A percentile compares a stretch with the other conserved stretches of the same genome.
phyloP scores from a whole-genome alignment of 768 basidiomycete genomes.

The Mycena epipterygia region DNA sequence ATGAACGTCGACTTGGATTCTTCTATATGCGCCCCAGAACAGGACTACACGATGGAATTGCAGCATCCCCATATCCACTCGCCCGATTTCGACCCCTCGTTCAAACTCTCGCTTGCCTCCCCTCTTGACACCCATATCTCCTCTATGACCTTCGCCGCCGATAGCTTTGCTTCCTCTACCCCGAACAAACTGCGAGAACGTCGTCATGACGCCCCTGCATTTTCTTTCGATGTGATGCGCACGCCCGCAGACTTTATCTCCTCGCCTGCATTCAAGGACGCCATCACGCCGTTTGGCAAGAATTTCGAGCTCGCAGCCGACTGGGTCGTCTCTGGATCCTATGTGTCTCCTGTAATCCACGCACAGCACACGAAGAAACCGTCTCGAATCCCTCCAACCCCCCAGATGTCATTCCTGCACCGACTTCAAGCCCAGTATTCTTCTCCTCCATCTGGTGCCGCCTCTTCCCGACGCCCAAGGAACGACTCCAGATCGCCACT shows the following conservation, averaged over 20 bases:
- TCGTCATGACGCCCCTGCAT: background rate
- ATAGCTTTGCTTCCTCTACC: background rate
- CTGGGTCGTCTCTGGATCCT: constrained; percentile 29
- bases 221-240: background rate
- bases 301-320: constrained; percentile 26
- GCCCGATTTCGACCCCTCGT: background rate
- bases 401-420: constrained; percentile 29
- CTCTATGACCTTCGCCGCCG: background rate
- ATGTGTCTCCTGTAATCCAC: constrained; percentile 24
- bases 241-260: constrained; percentile 18
- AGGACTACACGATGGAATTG: constrained; percentile 15
- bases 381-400: constrained; percentile 6
- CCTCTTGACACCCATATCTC: background rate
- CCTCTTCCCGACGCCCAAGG: background rate
- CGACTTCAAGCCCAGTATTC: constrained; percentile 16
- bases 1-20: constrained; percentile 12
- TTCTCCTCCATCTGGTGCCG: background rate
- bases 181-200: background rate
- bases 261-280: background rate
- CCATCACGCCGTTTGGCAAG: constrained; percentile 20
- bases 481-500: background rate
- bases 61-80: constrained; percentile 24
- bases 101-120: background rate
- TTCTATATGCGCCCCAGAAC: background rate
- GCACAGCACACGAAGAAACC: background rate